A percentile compares a stretch with the other conserved stretches of the same genome.
These are phyloP conservation scores for Apiotrichum gamsii DNA, from an alignment of 1,284 basidiomycete species.

Conservation along the genomic window DNA sequence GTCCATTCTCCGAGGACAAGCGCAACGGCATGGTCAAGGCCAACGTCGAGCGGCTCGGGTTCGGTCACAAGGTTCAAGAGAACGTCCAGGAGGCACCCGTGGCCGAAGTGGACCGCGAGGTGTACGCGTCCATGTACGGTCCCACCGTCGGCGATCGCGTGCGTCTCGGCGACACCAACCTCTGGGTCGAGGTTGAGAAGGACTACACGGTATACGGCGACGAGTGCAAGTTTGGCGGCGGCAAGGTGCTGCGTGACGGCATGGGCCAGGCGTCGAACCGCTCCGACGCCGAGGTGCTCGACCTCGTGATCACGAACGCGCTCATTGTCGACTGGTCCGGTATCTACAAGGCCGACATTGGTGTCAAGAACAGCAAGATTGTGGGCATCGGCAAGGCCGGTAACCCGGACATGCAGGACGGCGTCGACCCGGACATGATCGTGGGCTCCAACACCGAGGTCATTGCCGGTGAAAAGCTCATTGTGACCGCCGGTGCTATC, in stretches of 20 bases:
- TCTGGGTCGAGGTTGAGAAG: slow-evolving; percentile 90
- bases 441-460: slow-evolving; percentile 80
- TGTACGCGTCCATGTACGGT: slow-evolving; percentile 86
- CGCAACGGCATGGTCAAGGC: slow-evolving; percentile 4
- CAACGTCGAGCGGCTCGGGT: slow-evolving; percentile 29
- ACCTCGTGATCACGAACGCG: slow-evolving; percentile 90
- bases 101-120: slow-evolving; percentile 44
- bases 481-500: slow-evolving; percentile 87
- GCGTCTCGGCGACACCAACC: slow-evolving; percentile 76
- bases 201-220: slow-evolving; percentile 70
- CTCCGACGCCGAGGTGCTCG: slow-evolving; percentile 64
- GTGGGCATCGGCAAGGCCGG: slow-evolving; percentile 91
- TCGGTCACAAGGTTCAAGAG: slow-evolving; percentile 40
- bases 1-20: slow-evolving; percentile 43
- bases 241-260: slow-evolving; percentile 89
- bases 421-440: slow-evolving; percentile 66
- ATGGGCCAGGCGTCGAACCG: slow-evolving; percentile 88
- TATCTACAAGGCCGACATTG: slow-evolving; percentile 98
- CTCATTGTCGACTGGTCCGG: slow-evolving; percentile 92
- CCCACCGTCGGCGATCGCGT: slow-evolving; percentile 88
- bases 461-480: slow-evolving; percentile 88
- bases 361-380: slow-evolving; percentile 78
- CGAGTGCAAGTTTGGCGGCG: slow-evolving; percentile 96
- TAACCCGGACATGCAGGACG: slow-evolving; percentile 89
- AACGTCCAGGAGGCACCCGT: slow-evolving; percentile 23